Evolutionary conservation across 2,329 filamentous ascomycete genomes (phyloP), one percentile per base, ranked within the genome.

Genomic region (Exophiala dermatitidis): DNA sequence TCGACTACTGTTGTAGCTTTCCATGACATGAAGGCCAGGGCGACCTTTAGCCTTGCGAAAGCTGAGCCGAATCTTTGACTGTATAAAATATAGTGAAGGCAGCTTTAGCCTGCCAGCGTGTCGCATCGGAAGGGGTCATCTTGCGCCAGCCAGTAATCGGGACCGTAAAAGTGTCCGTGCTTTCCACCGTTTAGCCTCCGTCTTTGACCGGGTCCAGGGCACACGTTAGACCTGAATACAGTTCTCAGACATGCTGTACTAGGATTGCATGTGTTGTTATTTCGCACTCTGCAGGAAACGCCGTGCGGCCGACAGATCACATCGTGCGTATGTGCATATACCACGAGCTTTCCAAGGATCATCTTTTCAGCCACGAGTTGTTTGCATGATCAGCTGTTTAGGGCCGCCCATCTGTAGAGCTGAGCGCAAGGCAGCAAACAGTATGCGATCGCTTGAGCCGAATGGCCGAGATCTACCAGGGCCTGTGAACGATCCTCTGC

Each of bases 381-480:
- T 6, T 26, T 26, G 38, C 38, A 41, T 6, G 36, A 8, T 19
- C 19, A 19, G 19, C 19, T 28, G 38, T 28, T 5, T 26, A 28
- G 26, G 5, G 40, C 10, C 43, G 32, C 7, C 12, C 19, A n/a
- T 31, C 5, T 31, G 30, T 7, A 46, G 28, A 12, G n/a, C 29
- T 46, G 12, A 46, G 34, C 34, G n/a, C 41, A 8, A 8, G 6
- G 41, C 41, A 6, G 41, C n/a, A 37, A n/a, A 43, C 41, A 43
- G 4, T 4, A 38, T 8, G 10, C 36, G 10, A 38, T 38, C 19
- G 36, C 4, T 9, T 38, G 36, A 6, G 5, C 34, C 4, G 45
- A 12, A 46, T 28, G 44, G 29, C 28, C 34, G 29, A 46, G 44
- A 46, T 46, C 40, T 46, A 34, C 36, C 10, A 38, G 34, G 48